Evolutionary conservation across 768 basidiomycete genomes (phyloP), one percentile per base, ranked within the genome.

Genomic region (Naganishia kalamii): DNA sequence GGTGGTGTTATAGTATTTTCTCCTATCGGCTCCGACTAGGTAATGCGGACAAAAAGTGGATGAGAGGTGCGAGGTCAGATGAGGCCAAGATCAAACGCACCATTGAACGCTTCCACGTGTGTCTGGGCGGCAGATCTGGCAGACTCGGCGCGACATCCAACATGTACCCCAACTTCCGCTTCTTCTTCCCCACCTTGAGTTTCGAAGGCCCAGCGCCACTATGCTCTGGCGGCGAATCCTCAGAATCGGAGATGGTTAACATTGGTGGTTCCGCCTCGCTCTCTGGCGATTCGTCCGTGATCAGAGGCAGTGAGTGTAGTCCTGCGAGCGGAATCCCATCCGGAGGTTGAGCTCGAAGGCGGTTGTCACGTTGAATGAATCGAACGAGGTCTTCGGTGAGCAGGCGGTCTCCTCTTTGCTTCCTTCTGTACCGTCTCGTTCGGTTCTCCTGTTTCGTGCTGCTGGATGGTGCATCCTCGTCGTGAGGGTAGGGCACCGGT

Each of bases 311-410:
- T 2, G 54, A 57, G n/a, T 33, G 54, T 57, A 57, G 37, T 4
- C 54, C 54, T 10, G 33, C 29, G 17, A 32, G 30, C 11, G 33
- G 30, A 52, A 21, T 30, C 11, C 19, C 11, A 23, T 52, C 51
- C 1, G 51, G 4, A 35, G 35, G 51, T 10, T 32, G 51, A 5
- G 54, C n/a, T 40, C 54, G 54, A 40, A 33, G 54, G 17, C 54
- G 54, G 25, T 57, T 57, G 10, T 57, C 54, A 15, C 54, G 54
- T 40, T 57, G 54, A 35, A 57, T 57, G 13, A 57, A 57, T 17
- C 54, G 37, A 8, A 57, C 40, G 37, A 57, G 54, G 23, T 57
- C 54, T 57, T 57, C 54, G 11, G 54, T 23, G 37, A 57, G 54
- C 5, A 57, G 30, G 3, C 8, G 33, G n/a, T 57, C 23, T 8